Evolutionary conservation across 768 basidiomycete species (phyloP).

Genomic region (Leccinum boreale): DNA sequence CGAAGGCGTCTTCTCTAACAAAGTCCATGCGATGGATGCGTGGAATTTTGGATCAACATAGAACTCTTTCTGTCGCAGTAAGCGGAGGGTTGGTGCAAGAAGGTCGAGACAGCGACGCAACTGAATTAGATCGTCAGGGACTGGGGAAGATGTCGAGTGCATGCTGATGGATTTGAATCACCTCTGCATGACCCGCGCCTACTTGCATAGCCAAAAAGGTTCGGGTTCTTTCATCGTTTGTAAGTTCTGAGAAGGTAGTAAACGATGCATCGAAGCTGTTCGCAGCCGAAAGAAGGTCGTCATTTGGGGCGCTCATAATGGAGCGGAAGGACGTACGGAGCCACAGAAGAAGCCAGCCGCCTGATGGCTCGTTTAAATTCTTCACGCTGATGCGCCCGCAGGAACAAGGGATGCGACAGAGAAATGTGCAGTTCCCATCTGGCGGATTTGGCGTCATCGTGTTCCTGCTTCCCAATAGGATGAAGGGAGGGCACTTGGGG

Average conservation of each 20-base stretch:
- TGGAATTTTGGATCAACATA: conserved; percentile 84
- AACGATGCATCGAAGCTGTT: conserved; percentile 73
- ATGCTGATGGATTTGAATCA: conserved; percentile 29
- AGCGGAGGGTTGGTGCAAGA: conserved; percentile 55
- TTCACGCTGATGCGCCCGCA: conserved; percentile 77
- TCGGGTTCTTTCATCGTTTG: conserved; percentile 78
- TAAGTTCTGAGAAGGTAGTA: conserved; percentile 62
- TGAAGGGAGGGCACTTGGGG: conserved; percentile 45
- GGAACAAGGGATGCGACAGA: conserved; percentile 75
- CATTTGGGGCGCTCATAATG: conserved; percentile 2
- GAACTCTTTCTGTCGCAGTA: conserved; percentile 72
- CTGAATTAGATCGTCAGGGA: conserved; percentile 40
- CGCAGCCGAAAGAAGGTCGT: conserved; percentile 7
- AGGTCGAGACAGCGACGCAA: conserved; percentile 51
- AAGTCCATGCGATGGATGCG: conserved; percentile 84
- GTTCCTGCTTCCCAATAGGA: conserved; percentile 34
- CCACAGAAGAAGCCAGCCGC: conserved; percentile 42
- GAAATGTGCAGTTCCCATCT: conserved; percentile 73
- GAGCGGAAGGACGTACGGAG: conserved; percentile 39
- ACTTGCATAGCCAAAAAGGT: conserved; percentile 79
- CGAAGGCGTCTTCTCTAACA: conserved; percentile 42
- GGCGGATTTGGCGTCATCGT: not conserved
- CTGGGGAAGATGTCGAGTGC: not conserved
- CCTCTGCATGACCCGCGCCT: conserved; percentile 81
- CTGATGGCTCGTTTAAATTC: conserved; percentile 65